Evolutionary conservation across 2,329 filamentous ascomycete species (phyloP), one percentile per base, ranked within the genome.

Genomic region (Ascomycota sp.): DNA sequence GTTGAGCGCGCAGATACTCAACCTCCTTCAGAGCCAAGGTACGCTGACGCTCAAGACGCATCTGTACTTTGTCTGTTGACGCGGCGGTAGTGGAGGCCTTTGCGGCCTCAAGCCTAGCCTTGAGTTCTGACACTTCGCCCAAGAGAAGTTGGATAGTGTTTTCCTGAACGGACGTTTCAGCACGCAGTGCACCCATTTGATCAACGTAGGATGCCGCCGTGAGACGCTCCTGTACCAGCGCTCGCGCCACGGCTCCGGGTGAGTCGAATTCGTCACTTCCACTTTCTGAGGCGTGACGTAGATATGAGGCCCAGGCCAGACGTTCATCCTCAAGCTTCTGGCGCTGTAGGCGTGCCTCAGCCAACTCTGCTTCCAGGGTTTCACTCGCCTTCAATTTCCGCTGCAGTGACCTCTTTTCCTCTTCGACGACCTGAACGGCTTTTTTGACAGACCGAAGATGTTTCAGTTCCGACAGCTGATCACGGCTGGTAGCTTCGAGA

Each of bases 371-470:
- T 43, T 89, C 72, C 8, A 93, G 44, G 9, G 69, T 62, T 33
- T 80, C 71, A 50, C 86, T 75, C 23, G 76, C 61, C 35, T 81
- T 72, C 2, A 98, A 50, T 44, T 73, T 81, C 21, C 74, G 71
- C 48, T 89, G 76, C 15, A 98, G 56, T 0, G 72, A 69, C 36
- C 80, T 65, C 59, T 95, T 95, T 56, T 98, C 83, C 49, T 98
- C 89, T 47, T 98, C 83, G 0, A 95, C 78, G 2, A 98, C 69
- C 44, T 93, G 81, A 2, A 93, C 75, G n/a, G 79, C 81, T 52
- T 80, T 86, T 48, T 83, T 75, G 4, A 76, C 56, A 39, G 83
- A 78, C 10, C 83, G 75, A 23, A 91, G 63, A 40, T 83, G 76
- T 41, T 78, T 81, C 23, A 98, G 56, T 47, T 98, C 86, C 0